phyloP scores from a whole-genome alignment of 306 rosid genomes.

The Biancaea sappan region DNA sequence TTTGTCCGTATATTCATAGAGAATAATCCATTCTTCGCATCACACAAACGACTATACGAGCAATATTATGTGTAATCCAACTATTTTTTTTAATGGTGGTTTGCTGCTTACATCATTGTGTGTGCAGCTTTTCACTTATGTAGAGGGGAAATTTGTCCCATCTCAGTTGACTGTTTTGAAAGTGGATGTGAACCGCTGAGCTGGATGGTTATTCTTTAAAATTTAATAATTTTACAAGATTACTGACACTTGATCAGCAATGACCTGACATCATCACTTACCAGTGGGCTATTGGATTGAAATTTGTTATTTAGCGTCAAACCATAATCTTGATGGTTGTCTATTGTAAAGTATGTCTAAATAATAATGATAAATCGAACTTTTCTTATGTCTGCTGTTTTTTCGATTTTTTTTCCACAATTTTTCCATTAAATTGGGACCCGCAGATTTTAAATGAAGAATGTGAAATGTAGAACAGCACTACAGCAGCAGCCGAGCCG shows the following conservation, averaged over 20 bases:
- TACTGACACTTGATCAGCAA: neutral
- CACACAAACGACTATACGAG: too few species aligned
- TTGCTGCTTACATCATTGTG: too few species aligned
- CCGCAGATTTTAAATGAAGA: neutral
- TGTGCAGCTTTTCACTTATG: too few species aligned
- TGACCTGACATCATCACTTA: neutral
- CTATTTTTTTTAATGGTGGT: too few species aligned
- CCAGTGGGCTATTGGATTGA: neutral
- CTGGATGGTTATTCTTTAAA: neutral
- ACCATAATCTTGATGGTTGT: neutral
- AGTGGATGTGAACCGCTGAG: neutral
- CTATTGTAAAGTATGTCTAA: neutral
- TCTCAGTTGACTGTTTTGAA: too few species aligned
- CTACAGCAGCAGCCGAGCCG: too few species aligned
- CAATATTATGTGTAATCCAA: too few species aligned
- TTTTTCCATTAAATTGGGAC: neutral
- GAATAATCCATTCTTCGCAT: neutral
- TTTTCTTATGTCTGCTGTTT: neutral
- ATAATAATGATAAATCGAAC: neutral
- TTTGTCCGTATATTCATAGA: neutral
- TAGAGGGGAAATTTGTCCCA: too few species aligned
- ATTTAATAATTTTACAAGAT: neutral
- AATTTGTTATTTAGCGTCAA: neutral
- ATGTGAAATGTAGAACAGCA: neutral
- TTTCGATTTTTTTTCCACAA: too few species aligned